Conservation (phyloP, 2,329 filamentous ascomycete species). For the Exophiala xenobiotica region DNA sequence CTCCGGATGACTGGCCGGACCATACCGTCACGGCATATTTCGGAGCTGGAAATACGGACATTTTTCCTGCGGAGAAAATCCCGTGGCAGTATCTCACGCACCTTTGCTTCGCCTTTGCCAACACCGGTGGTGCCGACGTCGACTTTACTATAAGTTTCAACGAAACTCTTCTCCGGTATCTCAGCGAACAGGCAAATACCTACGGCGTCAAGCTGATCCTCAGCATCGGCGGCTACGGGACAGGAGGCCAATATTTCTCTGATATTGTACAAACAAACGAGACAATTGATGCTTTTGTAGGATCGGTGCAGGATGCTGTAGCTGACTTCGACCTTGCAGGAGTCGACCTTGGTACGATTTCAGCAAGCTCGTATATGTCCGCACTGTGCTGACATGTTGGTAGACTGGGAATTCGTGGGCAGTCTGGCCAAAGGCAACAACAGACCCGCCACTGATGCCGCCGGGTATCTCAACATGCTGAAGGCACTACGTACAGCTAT, state of each 20-base stretch:
- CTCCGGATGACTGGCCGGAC: constrained; percentile 1
- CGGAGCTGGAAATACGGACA: constrained; percentile 1
- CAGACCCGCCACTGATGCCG: constrained; percentile 1
- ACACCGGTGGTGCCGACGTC: neutral
- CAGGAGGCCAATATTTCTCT: constrained; percentile 5
- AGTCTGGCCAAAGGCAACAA: neutral
- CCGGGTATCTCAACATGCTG: constrained; percentile 2
- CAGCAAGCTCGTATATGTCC: too few relatives aligned
- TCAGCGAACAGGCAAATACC: constrained; percentile 1
- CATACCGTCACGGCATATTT: constrained; percentile 8
- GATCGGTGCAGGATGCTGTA: constrained; percentile 1
- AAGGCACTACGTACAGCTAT: constrained; percentile 3
- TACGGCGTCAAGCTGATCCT: constrained; percentile 4
- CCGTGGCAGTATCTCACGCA: constrained; percentile 10
- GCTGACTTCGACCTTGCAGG: constrained; percentile 1
- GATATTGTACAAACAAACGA: constrained; percentile 1
- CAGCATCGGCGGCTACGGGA: constrained; percentile 3
- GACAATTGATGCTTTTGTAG: neutral
- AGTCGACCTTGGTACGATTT: constrained; percentile 6
- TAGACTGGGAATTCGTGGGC: constrained; percentile 9
- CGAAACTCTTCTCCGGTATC: neutral
- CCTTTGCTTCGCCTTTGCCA: constrained; percentile 7
- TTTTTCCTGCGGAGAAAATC: constrained; percentile 2
- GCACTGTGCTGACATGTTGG: too few relatives aligned
- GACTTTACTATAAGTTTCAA: neutral